Conservation (phyloP, 2,329 filamentous ascomycete genomes). For the Fusarium luffae region DNA sequence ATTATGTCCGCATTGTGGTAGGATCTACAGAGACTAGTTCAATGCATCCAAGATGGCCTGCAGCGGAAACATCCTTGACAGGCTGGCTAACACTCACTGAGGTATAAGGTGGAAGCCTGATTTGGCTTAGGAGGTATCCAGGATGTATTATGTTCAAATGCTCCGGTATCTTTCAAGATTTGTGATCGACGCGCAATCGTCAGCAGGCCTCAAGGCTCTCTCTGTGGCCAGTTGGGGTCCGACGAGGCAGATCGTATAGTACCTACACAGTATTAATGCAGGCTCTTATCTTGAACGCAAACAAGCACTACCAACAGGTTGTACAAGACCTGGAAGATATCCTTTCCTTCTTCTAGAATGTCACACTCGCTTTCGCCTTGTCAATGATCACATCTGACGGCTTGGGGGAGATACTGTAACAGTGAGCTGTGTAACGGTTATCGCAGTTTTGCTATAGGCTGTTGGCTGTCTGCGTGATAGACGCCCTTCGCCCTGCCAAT, state of each 20-base stretch:
- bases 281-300: neutral
- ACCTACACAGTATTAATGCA: neutral
- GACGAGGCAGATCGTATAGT: neutral
- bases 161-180: neutral
- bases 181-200: neutral
- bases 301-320: neutral
- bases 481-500: constrained; percentile 16
- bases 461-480: constrained; percentile 1
- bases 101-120: neutral
- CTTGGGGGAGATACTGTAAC: neutral
- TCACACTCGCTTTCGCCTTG: constrained; percentile 1
- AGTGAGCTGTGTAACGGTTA: constrained; percentile 1
- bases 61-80: neutral
- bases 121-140: neutral
- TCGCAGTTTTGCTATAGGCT: neutral
- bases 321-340: neutral
- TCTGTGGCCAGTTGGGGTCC: neutral
- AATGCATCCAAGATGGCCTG: neutral
- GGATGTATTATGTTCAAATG: neutral
- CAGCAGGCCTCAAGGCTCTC: constrained; percentile 7
- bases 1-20: neutral
- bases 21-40: neutral
- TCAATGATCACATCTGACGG: constrained; percentile 1
- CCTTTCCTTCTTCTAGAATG: constrained; percentile 18
- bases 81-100: neutral